Base-by-base conservation (phyloP, 2,329 filamentous ascomycete species). In the Orbilia oligospora region DNA sequence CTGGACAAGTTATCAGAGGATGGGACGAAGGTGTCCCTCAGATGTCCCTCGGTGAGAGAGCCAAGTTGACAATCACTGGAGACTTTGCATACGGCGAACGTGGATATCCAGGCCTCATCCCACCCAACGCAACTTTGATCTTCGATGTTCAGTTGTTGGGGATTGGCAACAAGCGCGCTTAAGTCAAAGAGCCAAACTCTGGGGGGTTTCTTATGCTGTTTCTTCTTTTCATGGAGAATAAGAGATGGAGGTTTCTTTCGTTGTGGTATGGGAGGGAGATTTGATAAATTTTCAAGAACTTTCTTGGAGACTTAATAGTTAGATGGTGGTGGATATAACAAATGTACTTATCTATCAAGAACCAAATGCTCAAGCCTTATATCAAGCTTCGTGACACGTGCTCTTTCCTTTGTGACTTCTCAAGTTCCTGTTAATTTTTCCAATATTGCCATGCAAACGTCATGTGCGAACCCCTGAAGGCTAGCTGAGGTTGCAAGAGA, bases 31-130 rank as follows among this genome's bases (percentile, higher is more conserved):
- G 92, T 81, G 94, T 98, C 67, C 86, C 87, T 63, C 87, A 90
- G 83, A 97, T 99, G 95, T 91, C 91, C 84, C 87, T 97, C 76
- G 94, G 95, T 84, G 95, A 98, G 89, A 95, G 93, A 87, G 91
- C 93, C 68, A 92, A 90, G 65, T 88, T 99, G 81, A 91, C 91
- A 81, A 97, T 98, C 84, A 89, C 91, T 80, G 88, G 89, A 18
- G 76, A 79, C 27, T 79, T 71, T 20, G 76, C 36, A 6, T 79
- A 79, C 30, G 76, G 70, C 49, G 65, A 49, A 1, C 24, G 44
- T 1, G 76, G 70, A 5, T 70, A 48, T 20, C 44, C 67, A 8
- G 27, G 24, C 24, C 14, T 79, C 16, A 71, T 77, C 44, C 78
- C 76, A 55, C 80, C 80, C 77, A 83, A 63, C 69, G 33, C 61